These are phyloP conservation scores for Cryphonectria japonica DNA, from an alignment of 2,329 filamentous ascomycete species.

Conservation along the genomic window DNA sequence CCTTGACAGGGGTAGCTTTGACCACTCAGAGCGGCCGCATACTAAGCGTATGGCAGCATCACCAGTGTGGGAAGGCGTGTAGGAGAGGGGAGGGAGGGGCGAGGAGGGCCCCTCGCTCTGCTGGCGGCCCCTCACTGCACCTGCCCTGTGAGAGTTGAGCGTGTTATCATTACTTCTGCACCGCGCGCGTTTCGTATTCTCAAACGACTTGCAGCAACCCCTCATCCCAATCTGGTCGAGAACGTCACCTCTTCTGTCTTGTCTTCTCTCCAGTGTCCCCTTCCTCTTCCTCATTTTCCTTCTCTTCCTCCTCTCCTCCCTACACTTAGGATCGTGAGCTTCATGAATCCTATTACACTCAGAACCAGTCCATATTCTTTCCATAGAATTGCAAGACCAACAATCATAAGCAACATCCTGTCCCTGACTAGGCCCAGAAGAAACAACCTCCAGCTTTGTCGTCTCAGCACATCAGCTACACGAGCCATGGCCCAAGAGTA, in stretches of 20 bases:
- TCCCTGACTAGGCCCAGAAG: not conserved
- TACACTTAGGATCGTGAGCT: not conserved
- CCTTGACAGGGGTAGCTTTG: slow-evolving; percentile 17
- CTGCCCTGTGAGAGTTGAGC: not conserved
- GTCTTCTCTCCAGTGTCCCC: not conserved
- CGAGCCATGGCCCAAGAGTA: slow-evolving; percentile 60
- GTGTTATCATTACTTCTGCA: slow-evolving; percentile 4
- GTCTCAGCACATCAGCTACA: slow-evolving; percentile 24
- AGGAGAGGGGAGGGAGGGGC: not conserved
- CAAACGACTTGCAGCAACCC: slow-evolving; percentile 8
- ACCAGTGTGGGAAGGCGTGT: slow-evolving; percentile 8
- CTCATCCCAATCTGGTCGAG: slow-evolving; percentile 10
- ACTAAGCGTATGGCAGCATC: slow-evolving; percentile 20
- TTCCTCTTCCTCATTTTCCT: not conserved
- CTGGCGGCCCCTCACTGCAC: not conserved
- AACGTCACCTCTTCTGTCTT: slow-evolving; percentile 10
- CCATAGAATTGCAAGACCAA: slow-evolving; percentile 15
- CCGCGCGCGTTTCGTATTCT: not conserved
- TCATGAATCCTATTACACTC: slow-evolving; percentile 22
- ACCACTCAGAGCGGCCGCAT: slow-evolving; percentile 21
- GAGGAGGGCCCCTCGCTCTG: not conserved
- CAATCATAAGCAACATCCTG: not conserved
- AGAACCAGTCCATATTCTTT: slow-evolving; percentile 11
- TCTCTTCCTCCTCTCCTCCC: not conserved
- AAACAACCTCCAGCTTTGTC: not conserved